phyloP scores from a whole-genome alignment of 208 protist genomes.

The Naegleria fowleri region DNA sequence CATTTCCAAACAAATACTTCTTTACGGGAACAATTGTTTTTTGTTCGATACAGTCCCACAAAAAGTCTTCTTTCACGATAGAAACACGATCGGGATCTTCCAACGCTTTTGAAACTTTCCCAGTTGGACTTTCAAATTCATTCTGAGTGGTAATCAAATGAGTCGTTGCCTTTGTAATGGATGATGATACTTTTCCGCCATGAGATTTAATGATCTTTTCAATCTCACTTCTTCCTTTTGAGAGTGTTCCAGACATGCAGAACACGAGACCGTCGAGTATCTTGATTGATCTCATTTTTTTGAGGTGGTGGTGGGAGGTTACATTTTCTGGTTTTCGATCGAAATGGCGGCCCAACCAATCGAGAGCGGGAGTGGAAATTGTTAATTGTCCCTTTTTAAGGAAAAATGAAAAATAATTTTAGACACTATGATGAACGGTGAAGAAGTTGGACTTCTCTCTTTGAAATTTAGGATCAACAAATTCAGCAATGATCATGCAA shows the following conservation, averaged over 20 bases:
- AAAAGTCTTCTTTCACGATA: not conserved
- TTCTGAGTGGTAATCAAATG: constrained; percentile 1
- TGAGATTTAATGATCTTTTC: not conserved
- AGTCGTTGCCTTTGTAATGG: not conserved
- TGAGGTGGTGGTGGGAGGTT: not conserved
- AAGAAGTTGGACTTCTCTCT: too few relatives aligned
- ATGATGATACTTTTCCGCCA: not conserved
- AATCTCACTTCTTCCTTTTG: not conserved
- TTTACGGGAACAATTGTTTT: not conserved
- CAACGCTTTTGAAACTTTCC: not conserved
- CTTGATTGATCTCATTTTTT: not conserved
- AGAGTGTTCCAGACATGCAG: not conserved
- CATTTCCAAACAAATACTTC: not conserved
- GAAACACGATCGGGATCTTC: not conserved
- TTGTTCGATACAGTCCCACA: not conserved
- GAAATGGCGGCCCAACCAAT: too few relatives aligned
- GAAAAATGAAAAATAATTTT: too few relatives aligned
- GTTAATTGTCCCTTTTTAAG: too few relatives aligned
- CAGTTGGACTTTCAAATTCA: not conserved
- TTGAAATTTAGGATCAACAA: too few relatives aligned
- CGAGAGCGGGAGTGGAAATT: too few relatives aligned
- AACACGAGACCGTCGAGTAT: not conserved
- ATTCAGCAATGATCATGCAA: too few relatives aligned
- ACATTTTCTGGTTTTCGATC: too few relatives aligned
- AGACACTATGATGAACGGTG: too few relatives aligned